Evolutionary conservation across 108 stramenopile species (phyloP).

Genomic region (Cyclotella sp.): DNA sequence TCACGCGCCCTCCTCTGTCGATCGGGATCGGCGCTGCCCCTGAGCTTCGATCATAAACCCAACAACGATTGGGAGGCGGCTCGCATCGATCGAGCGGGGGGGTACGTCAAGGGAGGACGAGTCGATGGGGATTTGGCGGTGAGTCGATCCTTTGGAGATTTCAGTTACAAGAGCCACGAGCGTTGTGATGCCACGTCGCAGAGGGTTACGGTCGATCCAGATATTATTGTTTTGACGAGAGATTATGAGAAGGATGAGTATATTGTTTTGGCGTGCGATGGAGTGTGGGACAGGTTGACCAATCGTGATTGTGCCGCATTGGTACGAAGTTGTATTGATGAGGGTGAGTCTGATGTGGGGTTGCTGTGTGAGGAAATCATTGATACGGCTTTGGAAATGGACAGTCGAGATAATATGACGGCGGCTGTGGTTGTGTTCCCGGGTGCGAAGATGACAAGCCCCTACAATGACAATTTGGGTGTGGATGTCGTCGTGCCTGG

Average conservation of each 20-base stretch:
- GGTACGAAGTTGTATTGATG: constrained; percentile 53
- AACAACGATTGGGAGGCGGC: constrained; percentile 68
- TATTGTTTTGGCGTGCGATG: constrained; percentile 81
- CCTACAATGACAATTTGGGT: not conserved
- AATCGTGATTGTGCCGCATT: constrained; percentile 67
- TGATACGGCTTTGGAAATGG: constrained; percentile 74
- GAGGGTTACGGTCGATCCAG: constrained; percentile 85
- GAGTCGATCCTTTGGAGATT: constrained; percentile 94
- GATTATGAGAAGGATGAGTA: constrained; percentile 73
- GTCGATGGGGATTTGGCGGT: constrained; percentile 98
- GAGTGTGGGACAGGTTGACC: constrained; percentile 85
- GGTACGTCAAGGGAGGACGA: constrained; percentile 82
- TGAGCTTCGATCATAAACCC: constrained; percentile 98
- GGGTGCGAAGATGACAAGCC: constrained; percentile 16
- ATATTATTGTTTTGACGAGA: constrained; percentile 72
- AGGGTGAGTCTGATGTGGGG: constrained; percentile 74
- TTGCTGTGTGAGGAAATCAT: constrained; percentile 88
- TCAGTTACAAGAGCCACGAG: constrained; percentile 64
- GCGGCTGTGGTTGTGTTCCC: constrained; percentile 49
- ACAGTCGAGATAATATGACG: constrained; percentile 90
- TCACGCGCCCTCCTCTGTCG: constrained; percentile 85
- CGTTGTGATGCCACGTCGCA: not conserved
- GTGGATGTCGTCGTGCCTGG: constrained; percentile 7
- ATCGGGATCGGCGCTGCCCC: constrained; percentile 62
- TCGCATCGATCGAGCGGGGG: constrained; percentile 78